A percentile compares a stretch with the other conserved stretches of the same genome.
Conservation (phyloP, 768 basidiomycete genomes). For the Tricholoma sp. region DNA sequence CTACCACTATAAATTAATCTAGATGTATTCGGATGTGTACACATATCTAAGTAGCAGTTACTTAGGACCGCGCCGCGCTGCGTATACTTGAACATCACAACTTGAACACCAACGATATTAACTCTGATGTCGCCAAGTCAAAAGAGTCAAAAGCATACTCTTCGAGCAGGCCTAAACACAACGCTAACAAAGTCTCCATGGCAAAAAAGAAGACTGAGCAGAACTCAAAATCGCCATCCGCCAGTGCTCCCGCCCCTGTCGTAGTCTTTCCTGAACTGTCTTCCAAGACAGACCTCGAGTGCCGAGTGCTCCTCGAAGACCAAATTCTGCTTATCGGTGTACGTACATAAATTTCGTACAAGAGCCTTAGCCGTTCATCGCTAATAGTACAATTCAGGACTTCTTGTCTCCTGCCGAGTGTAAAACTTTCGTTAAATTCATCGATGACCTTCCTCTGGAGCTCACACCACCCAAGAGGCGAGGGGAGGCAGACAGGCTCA, state of each 20-base stretch:
- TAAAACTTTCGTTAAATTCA: constrained; percentile 51
- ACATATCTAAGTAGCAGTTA: background rate
- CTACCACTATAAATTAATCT: background rate
- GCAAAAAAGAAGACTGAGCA: constrained; percentile 12
- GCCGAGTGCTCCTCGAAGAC: constrained; percentile 49
- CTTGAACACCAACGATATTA: too few species aligned
- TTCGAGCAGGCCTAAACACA: too few species aligned
- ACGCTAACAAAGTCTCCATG: too few species aligned
- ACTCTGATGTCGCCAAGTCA: too few species aligned
- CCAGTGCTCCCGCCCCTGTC: background rate
- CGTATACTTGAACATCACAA: too few species aligned
- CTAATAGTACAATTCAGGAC: constrained; percentile 30
- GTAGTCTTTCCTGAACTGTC: constrained; percentile 39
- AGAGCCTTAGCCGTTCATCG: background rate
- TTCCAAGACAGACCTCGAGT: constrained; percentile 41
- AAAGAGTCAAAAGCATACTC: too few species aligned
- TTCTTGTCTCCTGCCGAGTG: constrained; percentile 59
- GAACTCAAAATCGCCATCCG: background rate
- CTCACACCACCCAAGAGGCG: constrained; percentile 66
- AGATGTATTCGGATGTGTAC: background rate
- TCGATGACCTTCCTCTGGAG: constrained; percentile 55
- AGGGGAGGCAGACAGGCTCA: constrained; percentile 68
- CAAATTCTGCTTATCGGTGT: constrained; percentile 63
- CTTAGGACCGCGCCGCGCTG: too few species aligned
- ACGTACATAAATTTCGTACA: constrained; percentile 13